A percentile compares a stretch with the other conserved stretches of the same genome.
These are phyloP conservation scores for Lagenidium giganteum DNA, from an alignment of 352 stramenopile genomes.

Conservation along the genomic window DNA sequence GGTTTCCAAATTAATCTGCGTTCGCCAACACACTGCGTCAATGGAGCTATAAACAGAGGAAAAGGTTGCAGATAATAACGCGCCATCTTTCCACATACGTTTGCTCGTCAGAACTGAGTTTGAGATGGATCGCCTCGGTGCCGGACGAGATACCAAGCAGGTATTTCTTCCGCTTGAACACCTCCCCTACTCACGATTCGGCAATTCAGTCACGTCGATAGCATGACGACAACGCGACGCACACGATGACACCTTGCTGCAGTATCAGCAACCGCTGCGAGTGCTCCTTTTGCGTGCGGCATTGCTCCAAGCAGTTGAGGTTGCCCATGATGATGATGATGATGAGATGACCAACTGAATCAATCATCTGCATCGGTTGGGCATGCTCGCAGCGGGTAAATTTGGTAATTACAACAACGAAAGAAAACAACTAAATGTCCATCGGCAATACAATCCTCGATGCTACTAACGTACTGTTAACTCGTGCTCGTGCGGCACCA, in stretches of 20 bases:
- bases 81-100: conserved; percentile 21
- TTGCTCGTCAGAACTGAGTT: conserved; percentile 57
- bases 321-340: conserved; percentile 72
- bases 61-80: not conserved
- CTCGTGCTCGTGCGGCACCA: too few species aligned
- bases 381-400: too few species aligned
- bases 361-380: too few species aligned
- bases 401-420: too few species aligned
- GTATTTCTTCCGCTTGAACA: conserved; percentile 77
- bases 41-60: not conserved
- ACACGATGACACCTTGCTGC: conserved; percentile 71
- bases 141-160: conserved; percentile 59
- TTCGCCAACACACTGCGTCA: not conserved
- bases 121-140: conserved; percentile 54
- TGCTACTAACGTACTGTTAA: too few species aligned
- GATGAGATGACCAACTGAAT: too few species aligned
- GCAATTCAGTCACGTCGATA: too few species aligned
- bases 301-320: conserved; percentile 79
- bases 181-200: conserved; percentile 31
- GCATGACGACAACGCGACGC: too few species aligned
- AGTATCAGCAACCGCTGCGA: conserved; percentile 63
- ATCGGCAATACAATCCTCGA: too few species aligned
- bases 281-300: conserved; percentile 56
- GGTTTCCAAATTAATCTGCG: conserved; percentile 63
- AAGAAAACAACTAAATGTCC: too few species aligned